Percentiles rank a stretch among this genome's conserved stretches.
phyloP scores from a whole-genome alignment of 192 early-diverging fungal species.

The Rhizoclosmatium sp. region DNA sequence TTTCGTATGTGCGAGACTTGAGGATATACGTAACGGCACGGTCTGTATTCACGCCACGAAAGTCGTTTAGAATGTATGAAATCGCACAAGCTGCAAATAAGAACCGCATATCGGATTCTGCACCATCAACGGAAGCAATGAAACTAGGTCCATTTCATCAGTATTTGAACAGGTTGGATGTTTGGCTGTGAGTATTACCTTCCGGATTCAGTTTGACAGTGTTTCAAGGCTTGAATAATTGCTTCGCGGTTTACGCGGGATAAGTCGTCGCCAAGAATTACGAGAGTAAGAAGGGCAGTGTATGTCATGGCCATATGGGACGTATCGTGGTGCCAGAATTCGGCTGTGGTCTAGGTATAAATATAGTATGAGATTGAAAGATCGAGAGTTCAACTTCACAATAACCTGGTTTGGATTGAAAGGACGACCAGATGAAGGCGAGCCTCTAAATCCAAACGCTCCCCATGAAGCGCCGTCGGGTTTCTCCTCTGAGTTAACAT shows the following conservation, averaged over 20 bases:
- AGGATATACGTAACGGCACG: slow-evolving; percentile 67
- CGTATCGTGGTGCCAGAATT: slow-evolving; percentile 31
- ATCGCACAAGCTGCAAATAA: slow-evolving; percentile 89
- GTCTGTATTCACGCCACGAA: slow-evolving; percentile 80
- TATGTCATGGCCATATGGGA: slow-evolving; percentile 78
- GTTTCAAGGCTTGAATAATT: slow-evolving; percentile 64
- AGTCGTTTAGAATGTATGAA: slow-evolving; percentile 86
- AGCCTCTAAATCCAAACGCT: slow-evolving; percentile 76
- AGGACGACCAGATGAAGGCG: slow-evolving; percentile 68
- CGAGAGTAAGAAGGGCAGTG: slow-evolving; percentile 79
- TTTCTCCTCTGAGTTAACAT: background rate
- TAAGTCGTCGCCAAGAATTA: slow-evolving; percentile 90
- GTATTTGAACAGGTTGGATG: too few relatives aligned
- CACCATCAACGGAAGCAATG: slow-evolving; percentile 68
- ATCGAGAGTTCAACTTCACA: background rate
- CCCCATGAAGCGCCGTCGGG: background rate
- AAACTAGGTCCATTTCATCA: slow-evolving; percentile 57
- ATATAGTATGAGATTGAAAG: background rate
- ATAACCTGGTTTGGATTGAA: slow-evolving; percentile 46
- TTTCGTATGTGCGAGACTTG: slow-evolving; percentile 70
- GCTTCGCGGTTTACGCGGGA: slow-evolving; percentile 78
- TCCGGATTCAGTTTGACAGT: slow-evolving; percentile 80
- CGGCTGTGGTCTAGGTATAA: slow-evolving; percentile 14
- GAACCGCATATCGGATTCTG: slow-evolving; percentile 90
- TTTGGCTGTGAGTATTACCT: slow-evolving; percentile 51